Base-by-base conservation (phyloP, 2,329 filamentous ascomycete species). In the Beauveria sp. region DNA sequence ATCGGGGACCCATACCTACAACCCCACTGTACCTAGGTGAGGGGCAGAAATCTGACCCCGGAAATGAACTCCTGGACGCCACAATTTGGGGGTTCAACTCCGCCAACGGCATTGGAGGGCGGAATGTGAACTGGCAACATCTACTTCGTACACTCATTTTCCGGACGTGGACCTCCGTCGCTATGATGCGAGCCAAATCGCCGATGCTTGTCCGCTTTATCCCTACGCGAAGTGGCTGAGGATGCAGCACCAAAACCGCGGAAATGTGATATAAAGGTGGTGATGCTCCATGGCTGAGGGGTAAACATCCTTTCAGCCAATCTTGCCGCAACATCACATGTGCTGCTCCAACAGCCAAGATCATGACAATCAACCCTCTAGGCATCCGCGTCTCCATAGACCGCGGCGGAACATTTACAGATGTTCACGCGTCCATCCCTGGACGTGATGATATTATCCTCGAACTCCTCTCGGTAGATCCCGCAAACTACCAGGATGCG, bases 391-490 rank as follows among this genome's bases (percentile, higher is more conserved):
- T 73, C 43, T 70, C 71, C 49, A 73, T 73, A 46, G 72, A 74
- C 56, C 68, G 72, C 57, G 72, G 72, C 53, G 72, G 72, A 47
- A 89, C 87, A 40, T 90, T 90, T 70, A 89, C 86, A 40, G 87
- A 90, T 70, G 83, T 88, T 22, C 85, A 86, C 63, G 88, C 87
- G 65, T 82, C 85, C 5, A 84, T 86, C 56, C 84, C 80, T 8
- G 86, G 85, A 45, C 81, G 79, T 70, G 84, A 88, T 69, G 86
- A 89, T 67, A 79, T 89, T 50, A 74, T 90, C 62, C 86, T 90
- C 71, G 90, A 90, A 73, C 79, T 90, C 1, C 79, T 90, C 16
- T 90, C 87, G 1, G 86, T 88, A 62, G 87, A 90, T 66, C 88
- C 88, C 0, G 76, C 79, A 24, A 89, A 91, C 71, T 91, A 91